A percentile compares a stretch with the other conserved stretches of the same genome.
These are phyloP conservation scores for Hyphopichia pseudoburtonii DNA, from an alignment of 1,139 yeast species.

Conservation along the genomic window DNA sequence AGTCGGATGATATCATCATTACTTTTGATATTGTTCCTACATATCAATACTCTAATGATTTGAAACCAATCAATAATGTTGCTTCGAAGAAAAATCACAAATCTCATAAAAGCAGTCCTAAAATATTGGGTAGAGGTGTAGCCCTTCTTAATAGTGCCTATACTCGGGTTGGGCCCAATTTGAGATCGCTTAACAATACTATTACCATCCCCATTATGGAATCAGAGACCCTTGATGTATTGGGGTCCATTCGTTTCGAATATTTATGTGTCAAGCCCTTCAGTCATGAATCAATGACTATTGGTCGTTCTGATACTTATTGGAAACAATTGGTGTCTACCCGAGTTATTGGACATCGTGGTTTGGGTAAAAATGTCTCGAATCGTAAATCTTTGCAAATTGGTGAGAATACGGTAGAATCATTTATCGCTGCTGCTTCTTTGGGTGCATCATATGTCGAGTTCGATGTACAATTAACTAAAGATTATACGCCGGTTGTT, in stretches of 20 bases:
- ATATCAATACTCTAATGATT: slow-evolving; percentile 46
- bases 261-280: slow-evolving; percentile 73
- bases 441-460: slow-evolving; percentile 92
- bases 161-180: slow-evolving; percentile 69
- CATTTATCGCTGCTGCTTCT: slow-evolving; percentile 95
- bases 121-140: slow-evolving; percentile 81
- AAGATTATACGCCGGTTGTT: slow-evolving; percentile 87
- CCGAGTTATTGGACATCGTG: slow-evolving; percentile 95
- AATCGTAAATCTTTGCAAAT: slow-evolving; percentile 78
- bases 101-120: slow-evolving; percentile 19
- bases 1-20: slow-evolving; percentile 57
- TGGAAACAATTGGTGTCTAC: slow-evolving; percentile 92
- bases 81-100: neutral
- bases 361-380: slow-evolving; percentile 82
- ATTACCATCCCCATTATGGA: slow-evolving; percentile 81
- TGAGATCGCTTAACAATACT: slow-evolving; percentile 65
- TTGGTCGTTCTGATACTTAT: slow-evolving; percentile 75
- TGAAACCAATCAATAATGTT: slow-evolving; percentile 4
- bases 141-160: slow-evolving; percentile 66
- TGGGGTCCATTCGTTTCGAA: slow-evolving; percentile 80
- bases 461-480: slow-evolving; percentile 96
- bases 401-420: slow-evolving; percentile 95
- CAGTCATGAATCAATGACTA: slow-evolving; percentile 65
- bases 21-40: slow-evolving; percentile 94
- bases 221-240: slow-evolving; percentile 63